Evolutionary conservation across 2,329 filamentous ascomycete species (phyloP).

Genomic region (Parastagonospora avenae): DNA sequence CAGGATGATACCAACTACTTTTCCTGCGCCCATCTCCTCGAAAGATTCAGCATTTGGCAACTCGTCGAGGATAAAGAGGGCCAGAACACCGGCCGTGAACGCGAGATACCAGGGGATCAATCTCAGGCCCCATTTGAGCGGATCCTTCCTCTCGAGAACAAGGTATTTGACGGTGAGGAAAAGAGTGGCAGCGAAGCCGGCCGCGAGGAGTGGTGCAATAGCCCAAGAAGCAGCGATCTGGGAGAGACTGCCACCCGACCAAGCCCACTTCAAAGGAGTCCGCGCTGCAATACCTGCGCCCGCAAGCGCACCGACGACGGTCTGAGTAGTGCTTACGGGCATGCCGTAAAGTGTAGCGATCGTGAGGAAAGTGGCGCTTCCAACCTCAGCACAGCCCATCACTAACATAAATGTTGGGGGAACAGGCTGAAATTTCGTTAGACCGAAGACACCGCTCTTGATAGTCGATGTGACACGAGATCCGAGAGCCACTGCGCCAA

Average conservation of each 20-base stretch:
- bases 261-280: constrained; percentile 14
- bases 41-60: constrained; percentile 28
- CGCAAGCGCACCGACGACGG: constrained; percentile 62
- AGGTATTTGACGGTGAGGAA: constrained; percentile 55
- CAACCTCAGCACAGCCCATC: constrained; percentile 60
- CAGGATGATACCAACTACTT: constrained; percentile 13
- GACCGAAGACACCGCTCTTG: constrained; percentile 61
- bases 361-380: constrained; percentile 61
- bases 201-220: constrained; percentile 55
- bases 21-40: constrained; percentile 16
- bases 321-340: constrained; percentile 65
- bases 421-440: constrained; percentile 50
- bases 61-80: constrained; percentile 63
- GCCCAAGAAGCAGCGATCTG: constrained; percentile 10
- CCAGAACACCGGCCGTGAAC: constrained; percentile 53
- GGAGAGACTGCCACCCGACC: constrained; percentile 15
- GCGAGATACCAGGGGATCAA: constrained; percentile 55
- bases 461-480: constrained; percentile 63
- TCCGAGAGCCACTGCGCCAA: constrained; percentile 57
- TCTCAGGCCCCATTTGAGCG: constrained; percentile 54
- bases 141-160: constrained; percentile 54
- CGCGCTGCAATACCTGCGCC: constrained; percentile 60
- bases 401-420: constrained; percentile 62
- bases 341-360: constrained; percentile 57
- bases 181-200: constrained; percentile 52